phyloP scores from a whole-genome alignment of 2,329 filamentous ascomycete genomes.

The Metarhizium rileyi region DNA sequence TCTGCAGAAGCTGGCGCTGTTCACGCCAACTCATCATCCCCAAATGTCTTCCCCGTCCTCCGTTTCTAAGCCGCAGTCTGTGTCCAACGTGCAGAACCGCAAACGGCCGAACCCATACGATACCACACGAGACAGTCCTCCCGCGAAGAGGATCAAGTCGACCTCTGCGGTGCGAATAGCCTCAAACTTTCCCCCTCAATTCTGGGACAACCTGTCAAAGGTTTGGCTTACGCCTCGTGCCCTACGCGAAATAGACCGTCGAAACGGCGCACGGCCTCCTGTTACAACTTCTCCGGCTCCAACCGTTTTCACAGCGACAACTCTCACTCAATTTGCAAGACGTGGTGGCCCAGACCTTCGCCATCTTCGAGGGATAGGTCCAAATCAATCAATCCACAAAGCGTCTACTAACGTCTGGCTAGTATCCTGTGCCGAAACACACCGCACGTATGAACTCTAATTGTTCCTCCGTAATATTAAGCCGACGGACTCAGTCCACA shows the following conservation, averaged over 20 bases:
- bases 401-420: too few relatives aligned
- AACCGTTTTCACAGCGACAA: background rate
- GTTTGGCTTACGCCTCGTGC: constrained; percentile 17
- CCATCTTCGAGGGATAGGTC: background rate
- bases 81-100: too few relatives aligned
- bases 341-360: background rate
- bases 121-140: background rate
- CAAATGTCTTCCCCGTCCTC: too few relatives aligned
- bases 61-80: too few relatives aligned
- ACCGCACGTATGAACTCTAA: background rate
- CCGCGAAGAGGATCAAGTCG: background rate
- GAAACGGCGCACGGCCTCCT: constrained; percentile 7
- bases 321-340: background rate
- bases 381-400: too few relatives aligned
- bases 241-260: constrained; percentile 18
- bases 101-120: too few relatives aligned
- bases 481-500: background rate
- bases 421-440: too few relatives aligned
- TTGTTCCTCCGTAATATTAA: too few relatives aligned
- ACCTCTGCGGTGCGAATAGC: background rate
- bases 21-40: too few relatives aligned
- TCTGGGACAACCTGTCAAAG: constrained; percentile 18
- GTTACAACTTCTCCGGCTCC: background rate
- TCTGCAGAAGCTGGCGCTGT: too few relatives aligned
- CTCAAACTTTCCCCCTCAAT: constrained; percentile 15